Base-by-base conservation (phyloP, 352 stramenopile species). In the Blastocystis sp. region DNA sequence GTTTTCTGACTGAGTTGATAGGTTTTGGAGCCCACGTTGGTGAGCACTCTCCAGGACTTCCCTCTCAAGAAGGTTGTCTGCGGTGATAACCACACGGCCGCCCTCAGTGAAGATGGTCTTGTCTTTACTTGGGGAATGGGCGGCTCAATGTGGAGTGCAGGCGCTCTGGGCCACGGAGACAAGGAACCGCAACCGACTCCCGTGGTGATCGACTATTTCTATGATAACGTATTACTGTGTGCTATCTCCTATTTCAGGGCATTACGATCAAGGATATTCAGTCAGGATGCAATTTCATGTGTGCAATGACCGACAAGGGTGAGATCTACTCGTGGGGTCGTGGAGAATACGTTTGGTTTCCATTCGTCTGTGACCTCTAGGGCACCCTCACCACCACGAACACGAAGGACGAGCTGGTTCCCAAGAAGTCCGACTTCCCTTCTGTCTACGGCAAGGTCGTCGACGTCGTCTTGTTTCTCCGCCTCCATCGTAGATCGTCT, bases 171-270 rank as follows among this genome's bases (percentile, higher is more conserved):
- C 38, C 36, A 57, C 9, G 67, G 67, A 38, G 67, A 78, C 38
- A 57, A 59, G 24, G 42, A 48, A 11, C 29, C 16, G 3, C 67
- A 78, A 61, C 34, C 67, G 32, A 78, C 67, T 32, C 67, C 67
- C 38, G 67, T 78, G 4, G 67, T 78, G 67, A n/a, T 78, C 4
- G 67, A 78, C 48, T 78, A 78, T 40, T 61, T 78, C 27, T 78
- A 78, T 40, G 42, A 78, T 21, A 78, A 78, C n/a, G 51, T 59
- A 32, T 27, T 6, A 32, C 7, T 59, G 11, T 3, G 11, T 18
- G n/a, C 32, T 18, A 3, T 32, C 32, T 59, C 32, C 32, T 18
- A 59, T 18, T 59, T 3, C 32, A 59, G 51, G 67, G 67, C 7
- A 78, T 78, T 27, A 38, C 14, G 9, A 78, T 78, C 42, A 57